A percentile compares a stretch with the other conserved stretches of the same genome.
phyloP scores from a whole-genome alignment of 495 filamentous ascomycete species.

The Penicillium bialowiezense region DNA sequence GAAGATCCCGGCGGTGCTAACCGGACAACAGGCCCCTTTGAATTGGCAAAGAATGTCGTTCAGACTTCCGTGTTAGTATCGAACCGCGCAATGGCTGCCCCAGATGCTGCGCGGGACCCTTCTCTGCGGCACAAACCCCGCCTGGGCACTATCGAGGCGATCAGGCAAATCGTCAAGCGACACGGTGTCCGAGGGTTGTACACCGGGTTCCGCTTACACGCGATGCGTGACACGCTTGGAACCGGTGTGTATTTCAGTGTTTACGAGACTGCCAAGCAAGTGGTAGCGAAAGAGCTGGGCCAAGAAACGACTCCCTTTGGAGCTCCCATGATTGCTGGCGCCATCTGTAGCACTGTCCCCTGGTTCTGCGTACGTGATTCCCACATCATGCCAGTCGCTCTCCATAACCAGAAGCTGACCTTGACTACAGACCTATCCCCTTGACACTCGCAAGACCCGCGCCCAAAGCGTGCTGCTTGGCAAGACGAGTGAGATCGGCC shows the following conservation, averaged over 20 bases:
- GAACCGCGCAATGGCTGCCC: conserved; percentile 58
- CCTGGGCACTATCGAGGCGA: conserved; percentile 76
- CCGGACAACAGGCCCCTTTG: conserved; percentile 69
- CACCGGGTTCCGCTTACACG: conserved; percentile 79
- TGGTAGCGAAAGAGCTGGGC: conserved; percentile 59
- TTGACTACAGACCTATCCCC: conserved; percentile 39
- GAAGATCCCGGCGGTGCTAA: not conserved
- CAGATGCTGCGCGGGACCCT: conserved; percentile 53
- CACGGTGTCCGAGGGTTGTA: conserved; percentile 78
- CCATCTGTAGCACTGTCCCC: conserved; percentile 46
- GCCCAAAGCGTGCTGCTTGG: conserved; percentile 47
- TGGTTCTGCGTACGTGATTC: conserved; percentile 45
- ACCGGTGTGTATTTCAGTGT: conserved; percentile 89
- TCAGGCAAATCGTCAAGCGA: conserved; percentile 73
- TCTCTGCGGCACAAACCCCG: conserved; percentile 68
- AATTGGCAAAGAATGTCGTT: conserved; percentile 88
- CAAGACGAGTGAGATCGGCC: conserved; percentile 43
- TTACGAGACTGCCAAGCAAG: conserved; percentile 86
- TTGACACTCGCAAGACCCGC: conserved; percentile 49
- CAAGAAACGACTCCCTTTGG: conserved; percentile 39
- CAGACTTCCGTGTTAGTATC: conserved; percentile 86
- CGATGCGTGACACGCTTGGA: conserved; percentile 82
- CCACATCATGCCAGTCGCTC: not conserved
- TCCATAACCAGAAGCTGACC: conserved; percentile 8
- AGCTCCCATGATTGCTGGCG: conserved; percentile 43